Evolutionary conservation across 2,329 filamentous ascomycete genomes (phyloP).

Genomic region (Chaetomiaceae sp.): DNA sequence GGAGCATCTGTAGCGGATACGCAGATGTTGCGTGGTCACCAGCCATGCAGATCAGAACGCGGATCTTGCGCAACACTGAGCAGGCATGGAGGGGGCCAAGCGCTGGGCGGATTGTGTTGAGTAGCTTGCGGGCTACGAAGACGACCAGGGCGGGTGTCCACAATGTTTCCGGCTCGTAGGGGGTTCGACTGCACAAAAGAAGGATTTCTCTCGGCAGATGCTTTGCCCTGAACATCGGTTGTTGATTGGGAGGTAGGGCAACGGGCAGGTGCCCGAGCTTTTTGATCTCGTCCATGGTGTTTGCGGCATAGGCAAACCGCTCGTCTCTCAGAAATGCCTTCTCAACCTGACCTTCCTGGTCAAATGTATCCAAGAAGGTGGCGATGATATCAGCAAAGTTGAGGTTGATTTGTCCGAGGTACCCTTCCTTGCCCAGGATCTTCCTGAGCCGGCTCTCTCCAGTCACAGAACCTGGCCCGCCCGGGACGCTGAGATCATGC

Average conservation of each 20-base stretch:
- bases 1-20: constrained; percentile 85
- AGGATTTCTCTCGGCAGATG: constrained; percentile 71
- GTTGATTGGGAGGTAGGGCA: constrained; percentile 69
- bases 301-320: constrained; percentile 54
- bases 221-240: constrained; percentile 78
- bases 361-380: constrained; percentile 69
- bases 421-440: constrained; percentile 61
- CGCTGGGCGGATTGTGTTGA: constrained; percentile 76
- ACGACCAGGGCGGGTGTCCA: constrained; percentile 74
- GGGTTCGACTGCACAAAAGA: constrained; percentile 69
- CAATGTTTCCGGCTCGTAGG: constrained; percentile 57
- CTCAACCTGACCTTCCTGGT: constrained; percentile 71
- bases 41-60: constrained; percentile 74
- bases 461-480: constrained; percentile 41
- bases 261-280: constrained; percentile 60
- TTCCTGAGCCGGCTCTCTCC: constrained; percentile 65
- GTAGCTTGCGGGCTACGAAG: constrained; percentile 68
- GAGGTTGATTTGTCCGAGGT: constrained; percentile 57
- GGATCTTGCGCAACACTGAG: constrained; percentile 78
- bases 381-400: constrained; percentile 75
- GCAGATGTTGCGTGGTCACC: constrained; percentile 66
- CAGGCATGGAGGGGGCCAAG: constrained; percentile 84
- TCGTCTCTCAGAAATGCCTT: constrained; percentile 58
- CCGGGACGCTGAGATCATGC: constrained; percentile 56
- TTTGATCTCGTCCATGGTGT: constrained; percentile 66